Evolutionary conservation across 2,329 filamentous ascomycete species (phyloP).

Genomic region (Cladosporium austrohemisphaericum): DNA sequence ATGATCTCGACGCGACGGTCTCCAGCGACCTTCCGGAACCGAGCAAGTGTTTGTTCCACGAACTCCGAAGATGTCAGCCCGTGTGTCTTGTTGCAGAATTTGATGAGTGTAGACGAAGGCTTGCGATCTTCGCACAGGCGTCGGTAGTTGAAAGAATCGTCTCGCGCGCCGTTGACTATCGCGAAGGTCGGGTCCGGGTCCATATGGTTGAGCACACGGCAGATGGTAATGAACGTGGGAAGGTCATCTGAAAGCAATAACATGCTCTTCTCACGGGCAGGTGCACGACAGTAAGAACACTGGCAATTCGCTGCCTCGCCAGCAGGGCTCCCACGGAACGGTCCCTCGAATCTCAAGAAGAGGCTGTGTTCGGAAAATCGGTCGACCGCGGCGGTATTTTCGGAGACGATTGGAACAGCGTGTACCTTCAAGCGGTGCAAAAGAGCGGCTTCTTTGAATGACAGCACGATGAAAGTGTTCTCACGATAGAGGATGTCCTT

Average conservation of each 20-base stretch:
- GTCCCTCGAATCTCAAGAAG: not conserved
- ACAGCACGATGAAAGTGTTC: constrained; percentile 20
- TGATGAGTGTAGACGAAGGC: not conserved
- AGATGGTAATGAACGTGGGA: not conserved
- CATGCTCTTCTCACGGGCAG: not conserved
- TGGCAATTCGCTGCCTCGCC: not conserved
- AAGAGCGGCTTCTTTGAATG: not conserved
- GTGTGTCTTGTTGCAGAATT: not conserved
- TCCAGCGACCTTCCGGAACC: not conserved
- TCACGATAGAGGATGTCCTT: constrained; percentile 23
- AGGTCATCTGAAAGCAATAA: not conserved
- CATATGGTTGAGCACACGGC: not conserved
- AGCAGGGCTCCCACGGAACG: not conserved
- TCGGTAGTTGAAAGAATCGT: not conserved
- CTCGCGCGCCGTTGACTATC: not conserved
- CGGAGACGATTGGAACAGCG: not conserved
- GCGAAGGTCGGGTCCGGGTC: not conserved
- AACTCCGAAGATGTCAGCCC: not conserved
- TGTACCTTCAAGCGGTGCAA: not conserved
- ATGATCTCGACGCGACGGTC: not conserved
- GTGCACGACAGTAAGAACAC: not conserved
- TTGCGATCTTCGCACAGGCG: not conserved
- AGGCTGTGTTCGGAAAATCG: not conserved
- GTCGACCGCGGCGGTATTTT: not conserved
- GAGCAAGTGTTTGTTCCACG: not conserved